Percentiles rank a stretch among this genome's conserved stretches.
Evolutionary conservation across 148 eudicot species (phyloP).

Genomic region (Tetragonia tetragonoides): DNA sequence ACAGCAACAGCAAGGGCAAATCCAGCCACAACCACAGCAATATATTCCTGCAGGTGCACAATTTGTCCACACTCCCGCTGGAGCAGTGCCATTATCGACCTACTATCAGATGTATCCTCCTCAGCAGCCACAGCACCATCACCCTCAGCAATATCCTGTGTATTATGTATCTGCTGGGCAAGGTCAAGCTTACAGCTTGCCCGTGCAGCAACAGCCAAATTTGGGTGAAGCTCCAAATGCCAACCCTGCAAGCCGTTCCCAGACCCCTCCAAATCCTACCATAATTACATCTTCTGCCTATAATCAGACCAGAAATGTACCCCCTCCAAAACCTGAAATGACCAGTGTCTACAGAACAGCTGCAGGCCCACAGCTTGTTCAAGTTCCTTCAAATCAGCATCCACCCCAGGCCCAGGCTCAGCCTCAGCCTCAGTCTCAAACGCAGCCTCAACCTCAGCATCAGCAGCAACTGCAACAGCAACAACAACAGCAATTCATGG

Average conservation of each 20-base stretch:
- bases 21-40: constrained; percentile 45
- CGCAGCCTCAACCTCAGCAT: constrained; percentile 17
- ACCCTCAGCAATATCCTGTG: constrained; percentile 58
- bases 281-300: constrained; percentile 34
- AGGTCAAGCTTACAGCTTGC: constrained; percentile 58
- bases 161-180: constrained; percentile 64
- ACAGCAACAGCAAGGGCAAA: constrained; percentile 33
- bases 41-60: constrained; percentile 63
- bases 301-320: constrained; percentile 34
- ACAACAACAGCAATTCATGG: constrained; percentile 51
- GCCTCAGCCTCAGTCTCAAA: background rate
- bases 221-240: constrained; percentile 35
- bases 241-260: constrained; percentile 38
- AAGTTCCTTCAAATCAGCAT: constrained; percentile 47
- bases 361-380: constrained; percentile 40
- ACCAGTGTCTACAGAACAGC: constrained; percentile 54
- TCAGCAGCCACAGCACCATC: constrained; percentile 57
- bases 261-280: constrained; percentile 41
- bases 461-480: constrained; percentile 33
- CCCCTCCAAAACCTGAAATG: constrained; percentile 54
- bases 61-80: constrained; percentile 50
- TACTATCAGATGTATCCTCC: constrained; percentile 72
- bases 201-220: constrained; percentile 47
- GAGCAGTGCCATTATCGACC: constrained; percentile 47
- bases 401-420: constrained; percentile 25